Evolutionary conservation across 345 rosid genomes (phyloP), one percentile per base, ranked within the genome.

Genomic region (Hibiscus trionum): DNA sequence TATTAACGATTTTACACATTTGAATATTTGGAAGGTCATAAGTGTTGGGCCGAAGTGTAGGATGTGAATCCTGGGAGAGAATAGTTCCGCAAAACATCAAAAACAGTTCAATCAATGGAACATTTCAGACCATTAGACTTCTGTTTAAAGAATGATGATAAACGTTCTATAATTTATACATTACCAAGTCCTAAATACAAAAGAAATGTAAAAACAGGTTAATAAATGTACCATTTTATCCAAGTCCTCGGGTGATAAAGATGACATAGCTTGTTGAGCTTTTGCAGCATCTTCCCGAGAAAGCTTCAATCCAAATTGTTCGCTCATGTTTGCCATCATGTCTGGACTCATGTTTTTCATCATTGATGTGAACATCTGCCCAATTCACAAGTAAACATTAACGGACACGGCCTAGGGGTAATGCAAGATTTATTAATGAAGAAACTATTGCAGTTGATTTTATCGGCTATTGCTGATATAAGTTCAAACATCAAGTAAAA

Each of bases 291-390:
- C 97, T 80, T 93, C 98, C 11, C 46, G 85, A 49, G 98, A 86
- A 39, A 93, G 88, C 77, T 91, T 91, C 73, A 91, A 47, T 37
- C 99, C 98, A 72, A 96, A 89, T 61, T 93, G 98, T 78, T 96
- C 91, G 21, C 98, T 82, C 98, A 93, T 91, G 87, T 89, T 91
- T 60, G 93, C 88, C 96, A 96, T 89, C 91, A 87, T 91, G 47
- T 91, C 98, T 31, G 99, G 98, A 69, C 86, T 93, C 93, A 93
- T 83, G 76, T 84, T 93, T 84, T 91, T 89, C 52, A 96, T 84
- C 97, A 93, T 89, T 61, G 97, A 88, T 42, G 87, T 57, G 39
- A 57, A 88, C 91, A 93, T 87, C 99, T 95, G 88, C 72, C 49
- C 72, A 67, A 66, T 77, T 59, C 37, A 72, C 62, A 80, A 11